phyloP scores from a whole-genome alignment of 768 basidiomycete genomes.

The Auricularia heimuer region DNA sequence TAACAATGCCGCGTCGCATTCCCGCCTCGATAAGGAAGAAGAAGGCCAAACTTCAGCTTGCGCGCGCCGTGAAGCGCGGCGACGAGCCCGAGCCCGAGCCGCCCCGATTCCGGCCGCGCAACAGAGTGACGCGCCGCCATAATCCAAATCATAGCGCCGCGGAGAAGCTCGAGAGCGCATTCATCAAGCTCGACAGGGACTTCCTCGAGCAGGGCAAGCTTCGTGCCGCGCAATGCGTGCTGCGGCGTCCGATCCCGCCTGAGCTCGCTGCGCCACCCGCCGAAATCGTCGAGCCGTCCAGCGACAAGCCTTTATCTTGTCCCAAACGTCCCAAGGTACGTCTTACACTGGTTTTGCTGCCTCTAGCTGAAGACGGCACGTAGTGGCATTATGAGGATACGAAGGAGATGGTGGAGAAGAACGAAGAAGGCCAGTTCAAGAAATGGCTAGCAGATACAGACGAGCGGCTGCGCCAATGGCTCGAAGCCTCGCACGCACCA shows the following conservation, averaged over 20 bases:
- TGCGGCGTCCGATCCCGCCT: conserved; percentile 47
- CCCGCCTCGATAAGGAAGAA: conserved; percentile 58
- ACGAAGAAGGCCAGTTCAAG: conserved; percentile 76
- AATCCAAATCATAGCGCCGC: conserved; percentile 2
- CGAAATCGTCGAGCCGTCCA: conserved; percentile 10
- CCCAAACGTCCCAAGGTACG: conserved; percentile 59
- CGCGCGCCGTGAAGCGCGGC: conserved; percentile 79
- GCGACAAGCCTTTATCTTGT: conserved; percentile 27
- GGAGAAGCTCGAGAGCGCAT: conserved; percentile 32
- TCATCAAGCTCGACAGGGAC: conserved; percentile 46
- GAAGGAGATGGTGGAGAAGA: conserved; percentile 81
- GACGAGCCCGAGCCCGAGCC: conserved; percentile 36
- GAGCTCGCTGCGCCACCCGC: conserved; percentile 29
- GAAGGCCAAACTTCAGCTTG: conserved; percentile 63
- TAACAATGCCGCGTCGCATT: conserved; percentile 26
- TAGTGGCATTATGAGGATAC: conserved; percentile 74
- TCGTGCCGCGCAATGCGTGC: conserved; percentile 42
- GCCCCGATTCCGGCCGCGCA: neutral
- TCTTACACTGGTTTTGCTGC: neutral
- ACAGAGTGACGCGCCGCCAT: neutral
- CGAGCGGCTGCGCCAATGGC: conserved; percentile 43
- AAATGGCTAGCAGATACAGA: conserved; percentile 72
- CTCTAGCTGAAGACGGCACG: neutral
- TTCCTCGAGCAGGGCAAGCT: conserved; percentile 53
- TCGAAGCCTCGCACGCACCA: conserved; percentile 12